A percentile compares a stretch with the other conserved stretches of the same genome.
These are phyloP conservation scores for Polyrhizophydium stewartii DNA, from an alignment of 371 early-diverging fungal species.

Conservation along the genomic window DNA sequence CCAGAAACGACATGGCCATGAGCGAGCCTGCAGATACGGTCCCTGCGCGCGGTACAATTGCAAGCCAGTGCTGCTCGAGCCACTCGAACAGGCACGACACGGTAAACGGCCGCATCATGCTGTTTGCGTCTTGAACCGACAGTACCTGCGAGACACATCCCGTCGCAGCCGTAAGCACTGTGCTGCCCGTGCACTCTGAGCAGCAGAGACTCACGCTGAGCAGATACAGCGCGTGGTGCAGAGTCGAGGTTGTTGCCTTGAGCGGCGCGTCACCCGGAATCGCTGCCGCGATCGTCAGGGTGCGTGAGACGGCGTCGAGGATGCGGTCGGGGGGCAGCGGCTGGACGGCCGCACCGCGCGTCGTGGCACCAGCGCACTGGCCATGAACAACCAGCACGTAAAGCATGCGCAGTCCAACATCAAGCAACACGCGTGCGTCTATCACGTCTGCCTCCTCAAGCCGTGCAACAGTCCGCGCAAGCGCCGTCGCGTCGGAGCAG, in stretches of 20 bases:
- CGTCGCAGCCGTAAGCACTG: too few species aligned
- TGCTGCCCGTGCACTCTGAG: too few species aligned
- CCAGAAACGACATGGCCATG: slow-evolving; percentile 3
- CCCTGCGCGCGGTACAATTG: too few species aligned
- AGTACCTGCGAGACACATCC: too few species aligned
- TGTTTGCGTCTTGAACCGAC: too few species aligned
- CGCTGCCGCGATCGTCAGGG: background rate
- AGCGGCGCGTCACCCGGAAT: background rate
- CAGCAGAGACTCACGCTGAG: too few species aligned
- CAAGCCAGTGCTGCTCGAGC: background rate
- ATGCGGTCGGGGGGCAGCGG: background rate
- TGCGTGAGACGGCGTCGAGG: background rate
- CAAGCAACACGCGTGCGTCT: background rate
- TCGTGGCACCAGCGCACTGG: too few species aligned
- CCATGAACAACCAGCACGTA: background rate
- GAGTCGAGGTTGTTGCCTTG: background rate
- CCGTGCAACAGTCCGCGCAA: background rate
- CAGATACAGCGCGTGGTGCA: slow-evolving; percentile 1
- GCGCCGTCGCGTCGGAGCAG: too few species aligned
- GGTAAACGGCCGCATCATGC: background rate
- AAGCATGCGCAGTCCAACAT: background rate
- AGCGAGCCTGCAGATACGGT: too few species aligned
- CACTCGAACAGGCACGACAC: slow-evolving; percentile 1
- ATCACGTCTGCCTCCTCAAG: background rate
- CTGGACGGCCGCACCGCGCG: background rate